Base-by-base conservation (phyloP, 2,329 filamentous ascomycete species). In the Aspergillus piperis region DNA sequence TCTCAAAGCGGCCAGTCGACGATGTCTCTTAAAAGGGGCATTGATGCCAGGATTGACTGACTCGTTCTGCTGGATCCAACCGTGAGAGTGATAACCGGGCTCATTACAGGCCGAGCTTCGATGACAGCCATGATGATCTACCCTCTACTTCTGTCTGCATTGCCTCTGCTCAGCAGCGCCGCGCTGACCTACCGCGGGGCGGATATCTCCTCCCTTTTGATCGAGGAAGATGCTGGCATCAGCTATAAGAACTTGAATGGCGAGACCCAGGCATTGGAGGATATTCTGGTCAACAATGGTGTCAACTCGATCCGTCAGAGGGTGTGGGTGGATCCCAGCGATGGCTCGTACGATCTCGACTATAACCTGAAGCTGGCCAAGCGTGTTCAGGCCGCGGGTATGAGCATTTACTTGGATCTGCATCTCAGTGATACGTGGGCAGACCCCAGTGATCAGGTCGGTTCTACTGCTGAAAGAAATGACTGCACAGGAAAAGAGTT, bases 401-500 rank as follows among this genome's bases (percentile, higher is more conserved):
- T 91, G 56, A 79, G 78, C 2, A 78, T 90, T 39, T 85, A 83
- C 66, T 76, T 90, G 17, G 85, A 89, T 65, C 77, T 91, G 62
- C 87, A 90, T 73, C 86, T 85, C 66, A 86, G 83, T 71, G 87
- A 90, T 74, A 89, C 84, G 1, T 91, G 88, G 89, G 88, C 89
- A 0, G 88, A 90, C 66, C 88, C 89, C 0, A 78, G 73, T 1
- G 75, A 89, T 58, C 89, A 91, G 71, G 77, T 79, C 68, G 25
- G 68, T 58, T 6, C 30, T n/a, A 3, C 30, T 32, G 17, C 21
- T 17, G 4, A 5, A 17, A 21, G 15, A 7, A n/a, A 44, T 13
- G 27, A n/a, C 8, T 13, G 1, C n/a, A 4, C 38, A 15, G n/a
- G 11, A 11, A 17, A 30, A 25, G 23, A 7, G 30, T 5, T 32